phyloP scores from a whole-genome alignment of 306 rosid species.

The Ziziphus jujuba region DNA sequence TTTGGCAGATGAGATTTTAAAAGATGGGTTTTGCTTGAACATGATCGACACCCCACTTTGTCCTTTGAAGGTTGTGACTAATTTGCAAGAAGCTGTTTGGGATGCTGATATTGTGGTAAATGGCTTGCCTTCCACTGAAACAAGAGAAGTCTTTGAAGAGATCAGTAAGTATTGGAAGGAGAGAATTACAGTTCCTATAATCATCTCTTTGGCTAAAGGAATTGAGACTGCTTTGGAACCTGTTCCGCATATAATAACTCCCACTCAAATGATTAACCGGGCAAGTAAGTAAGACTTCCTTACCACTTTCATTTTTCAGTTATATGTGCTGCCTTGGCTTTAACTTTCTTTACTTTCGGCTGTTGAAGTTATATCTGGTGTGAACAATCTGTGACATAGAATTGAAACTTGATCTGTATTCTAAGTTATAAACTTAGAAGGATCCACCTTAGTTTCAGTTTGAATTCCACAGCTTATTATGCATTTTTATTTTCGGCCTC shows the following conservation, averaged over 20 bases:
- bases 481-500: background rate
- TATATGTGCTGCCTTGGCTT: background rate
- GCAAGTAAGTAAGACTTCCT: conserved; percentile 62
- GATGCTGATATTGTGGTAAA: conserved; percentile 96
- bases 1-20: conserved; percentile 82
- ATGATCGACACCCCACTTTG: conserved; percentile 93
- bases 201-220: conserved; percentile 84
- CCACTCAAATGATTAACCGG: conserved; percentile 76
- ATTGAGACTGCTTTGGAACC: conserved; percentile 87
- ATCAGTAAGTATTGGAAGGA: conserved; percentile 87
- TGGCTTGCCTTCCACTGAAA: conserved; percentile 93
- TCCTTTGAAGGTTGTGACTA: conserved; percentile 87
- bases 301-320: background rate
- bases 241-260: conserved; percentile 84
- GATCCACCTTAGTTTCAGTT: background rate
- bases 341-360: conserved; percentile 10
- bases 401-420: background rate
- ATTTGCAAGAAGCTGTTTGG: conserved; percentile 98
- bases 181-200: conserved; percentile 76
- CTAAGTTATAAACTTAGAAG: too few relatives aligned
- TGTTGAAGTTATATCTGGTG: background rate
- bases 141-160: conserved; percentile 81
- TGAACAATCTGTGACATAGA: background rate
- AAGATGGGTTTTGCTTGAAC: conserved; percentile 90
- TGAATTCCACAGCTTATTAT: conserved; percentile 2